These are phyloP conservation scores for Daldinia loculata DNA, from an alignment of 495 filamentous ascomycete genomes.

Conservation along the genomic window DNA sequence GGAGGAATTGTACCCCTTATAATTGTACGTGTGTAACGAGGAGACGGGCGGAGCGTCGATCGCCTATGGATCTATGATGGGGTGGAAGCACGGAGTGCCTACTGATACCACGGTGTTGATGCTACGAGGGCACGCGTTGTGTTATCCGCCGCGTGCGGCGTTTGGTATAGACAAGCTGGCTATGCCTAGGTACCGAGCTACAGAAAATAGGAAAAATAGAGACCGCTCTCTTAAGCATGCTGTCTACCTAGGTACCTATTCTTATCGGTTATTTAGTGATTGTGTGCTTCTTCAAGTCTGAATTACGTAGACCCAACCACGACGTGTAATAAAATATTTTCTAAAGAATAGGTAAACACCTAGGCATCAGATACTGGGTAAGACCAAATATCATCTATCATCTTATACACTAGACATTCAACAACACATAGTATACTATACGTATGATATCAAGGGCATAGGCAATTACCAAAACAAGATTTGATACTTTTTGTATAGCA, in stretches of 20 bases:
- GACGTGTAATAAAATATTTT: background rate
- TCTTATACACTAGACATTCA: too few species aligned
- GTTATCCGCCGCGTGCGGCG: background rate
- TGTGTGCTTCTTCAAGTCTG: background rate
- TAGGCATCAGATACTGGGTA: too few species aligned
- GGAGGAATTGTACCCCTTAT: conserved; percentile 1
- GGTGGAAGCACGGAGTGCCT: background rate
- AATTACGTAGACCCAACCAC: background rate
- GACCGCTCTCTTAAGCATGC: conserved; percentile 8
- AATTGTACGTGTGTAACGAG: background rate
- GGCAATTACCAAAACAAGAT: too few species aligned
- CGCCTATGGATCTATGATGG: background rate
- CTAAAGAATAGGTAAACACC: background rate
- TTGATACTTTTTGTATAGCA: background rate
- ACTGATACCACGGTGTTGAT: conserved; percentile 4
- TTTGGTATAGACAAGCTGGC: conserved; percentile 12
- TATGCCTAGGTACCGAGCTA: conserved; percentile 8
- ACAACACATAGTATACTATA: too few species aligned
- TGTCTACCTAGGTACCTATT: background rate
- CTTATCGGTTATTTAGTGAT: background rate
- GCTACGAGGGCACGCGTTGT: conserved; percentile 9
- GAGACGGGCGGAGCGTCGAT: background rate
- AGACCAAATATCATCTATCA: too few species aligned
- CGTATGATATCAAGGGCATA: too few species aligned
- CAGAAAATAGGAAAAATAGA: conserved; percentile 18